phyloP scores from a whole-genome alignment of 2,329 filamentous ascomycete genomes.

The Triangularia verruculosa region DNA sequence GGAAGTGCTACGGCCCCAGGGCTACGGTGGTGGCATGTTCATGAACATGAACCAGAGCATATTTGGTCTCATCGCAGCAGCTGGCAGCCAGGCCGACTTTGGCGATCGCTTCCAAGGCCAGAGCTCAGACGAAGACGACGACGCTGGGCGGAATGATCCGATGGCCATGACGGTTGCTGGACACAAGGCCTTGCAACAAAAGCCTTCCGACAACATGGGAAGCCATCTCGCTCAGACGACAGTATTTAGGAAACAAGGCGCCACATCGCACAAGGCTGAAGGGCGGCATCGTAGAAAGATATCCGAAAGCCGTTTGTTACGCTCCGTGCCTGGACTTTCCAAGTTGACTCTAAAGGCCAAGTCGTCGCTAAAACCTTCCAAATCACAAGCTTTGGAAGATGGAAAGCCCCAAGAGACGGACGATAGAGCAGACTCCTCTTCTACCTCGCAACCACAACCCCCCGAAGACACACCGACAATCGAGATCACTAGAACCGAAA shows the following conservation, averaged over 20 bases:
- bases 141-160: conserved; percentile 19
- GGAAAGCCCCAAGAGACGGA: conserved; percentile 32
- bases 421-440: conserved; percentile 25
- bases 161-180: conserved; percentile 30
- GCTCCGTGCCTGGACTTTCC: conserved; percentile 61
- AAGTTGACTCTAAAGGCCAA: conserved; percentile 43
- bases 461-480: conserved; percentile 26
- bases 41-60: conserved; percentile 91
- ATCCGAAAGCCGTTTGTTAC: conserved; percentile 63
- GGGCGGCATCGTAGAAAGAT: conserved; percentile 32
- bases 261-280: conserved; percentile 12
- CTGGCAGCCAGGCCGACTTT: conserved; percentile 79
- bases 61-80: conserved; percentile 87
- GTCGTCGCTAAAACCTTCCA: conserved; percentile 28
- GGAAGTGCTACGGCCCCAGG: conserved; percentile 42
- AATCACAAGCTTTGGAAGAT: conserved; percentile 41
- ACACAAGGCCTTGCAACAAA: conserved; percentile 15
- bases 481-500: conserved; percentile 34
- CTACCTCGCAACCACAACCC: conserved; percentile 22
- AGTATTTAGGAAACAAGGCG: conserved; percentile 55
- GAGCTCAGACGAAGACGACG: conserved; percentile 75
- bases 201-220: conserved; percentile 11
- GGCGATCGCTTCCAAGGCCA: conserved; percentile 74
- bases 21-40: conserved; percentile 48
- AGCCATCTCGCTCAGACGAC: conserved; percentile 40